Conservation (phyloP, 1,284 basidiomycete species). For the Pseudozyma tsukubaensis region DNA sequence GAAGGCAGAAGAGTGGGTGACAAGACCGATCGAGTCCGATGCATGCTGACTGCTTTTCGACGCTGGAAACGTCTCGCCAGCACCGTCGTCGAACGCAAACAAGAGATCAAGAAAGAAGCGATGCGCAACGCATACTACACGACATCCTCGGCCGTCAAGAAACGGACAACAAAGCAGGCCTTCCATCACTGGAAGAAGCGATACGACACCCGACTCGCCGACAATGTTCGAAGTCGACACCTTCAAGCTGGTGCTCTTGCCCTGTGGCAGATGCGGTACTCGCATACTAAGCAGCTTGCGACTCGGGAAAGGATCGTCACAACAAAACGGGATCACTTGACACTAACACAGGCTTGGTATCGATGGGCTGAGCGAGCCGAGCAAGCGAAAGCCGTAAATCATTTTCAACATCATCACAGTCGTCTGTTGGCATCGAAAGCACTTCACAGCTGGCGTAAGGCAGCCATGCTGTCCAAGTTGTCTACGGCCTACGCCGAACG, state of each 20-base stretch:
- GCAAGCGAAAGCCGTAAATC: conserved; percentile 5
- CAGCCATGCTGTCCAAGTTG: conserved; percentile 33
- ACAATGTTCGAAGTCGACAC: conserved; percentile 31
- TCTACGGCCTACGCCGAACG: conserved; percentile 39
- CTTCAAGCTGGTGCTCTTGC: conserved; percentile 48
- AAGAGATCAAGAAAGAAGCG: conserved; percentile 33
- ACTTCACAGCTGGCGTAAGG: conserved; percentile 29
- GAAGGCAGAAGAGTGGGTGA: conserved; percentile 12
- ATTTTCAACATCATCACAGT: conserved; percentile 25
- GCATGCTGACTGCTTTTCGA: conserved; percentile 46
- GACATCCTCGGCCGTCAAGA: conserved; percentile 11
- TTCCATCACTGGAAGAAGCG: conserved; percentile 26
- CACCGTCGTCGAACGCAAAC: conserved; percentile 15
- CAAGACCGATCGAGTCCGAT: conserved; percentile 44
- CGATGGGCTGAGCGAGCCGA: conserved; percentile 30
- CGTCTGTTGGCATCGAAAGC: conserved; percentile 11
- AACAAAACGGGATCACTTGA: conserved; percentile 6
- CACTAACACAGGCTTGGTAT: conserved; percentile 17
- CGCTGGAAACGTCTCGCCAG: conserved; percentile 29
- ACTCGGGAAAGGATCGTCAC: conserved; percentile 16
- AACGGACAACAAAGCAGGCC: conserved; percentile 7
- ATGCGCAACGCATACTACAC: conserved; percentile 46
- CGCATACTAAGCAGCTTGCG: conserved; percentile 21
- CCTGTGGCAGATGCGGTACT: conserved; percentile 41
- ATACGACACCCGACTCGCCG: conserved; percentile 16